Percentiles rank a stretch among this genome's conserved stretches.
Evolutionary conservation across 2,329 filamentous ascomycete species (phyloP).

Genomic region (Diaporthe aspalathi): DNA sequence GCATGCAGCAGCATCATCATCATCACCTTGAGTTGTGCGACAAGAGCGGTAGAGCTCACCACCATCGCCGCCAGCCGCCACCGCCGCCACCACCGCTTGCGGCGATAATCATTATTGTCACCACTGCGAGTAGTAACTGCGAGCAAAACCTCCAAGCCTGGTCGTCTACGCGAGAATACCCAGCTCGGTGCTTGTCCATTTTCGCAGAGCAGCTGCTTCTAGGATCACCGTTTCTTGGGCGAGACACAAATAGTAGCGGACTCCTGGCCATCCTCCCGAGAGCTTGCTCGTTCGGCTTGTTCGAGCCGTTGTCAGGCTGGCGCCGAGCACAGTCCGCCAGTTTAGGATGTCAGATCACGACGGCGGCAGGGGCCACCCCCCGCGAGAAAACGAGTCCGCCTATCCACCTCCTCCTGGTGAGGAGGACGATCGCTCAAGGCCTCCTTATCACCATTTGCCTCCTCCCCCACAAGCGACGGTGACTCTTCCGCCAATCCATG

Average conservation of each 20-base stretch:
- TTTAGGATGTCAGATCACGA: conserved; percentile 53
- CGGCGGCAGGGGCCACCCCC: conserved; percentile 49
- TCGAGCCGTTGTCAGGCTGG: conserved; percentile 41
- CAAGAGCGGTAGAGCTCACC: not conserved
- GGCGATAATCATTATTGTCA: not conserved
- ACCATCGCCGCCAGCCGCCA: no score
- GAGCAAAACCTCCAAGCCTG: not conserved
- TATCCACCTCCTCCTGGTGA: conserved; percentile 56
- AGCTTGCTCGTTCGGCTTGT: conserved; percentile 6
- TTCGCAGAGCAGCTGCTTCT: conserved; percentile 15
- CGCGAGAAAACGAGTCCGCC: conserved; percentile 53
- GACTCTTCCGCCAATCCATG: conserved; percentile 63
- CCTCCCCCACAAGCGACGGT: conserved; percentile 59
- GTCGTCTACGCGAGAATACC: not conserved
- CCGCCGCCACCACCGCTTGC: not conserved
- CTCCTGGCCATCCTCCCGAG: not conserved
- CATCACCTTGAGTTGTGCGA: conserved; percentile 3
- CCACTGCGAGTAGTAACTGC: not conserved
- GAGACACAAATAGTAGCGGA: not conserved
- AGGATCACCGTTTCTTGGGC: not conserved
- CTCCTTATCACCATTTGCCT: conserved; percentile 44
- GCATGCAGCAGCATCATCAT: conserved; percentile 13
- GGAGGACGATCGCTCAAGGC: conserved; percentile 54
- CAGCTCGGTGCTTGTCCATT: not conserved
- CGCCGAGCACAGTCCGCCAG: conserved; percentile 46